Conservation (phyloP, 23 red algal genomes). For the Gracilaria domingensis region DNA sequence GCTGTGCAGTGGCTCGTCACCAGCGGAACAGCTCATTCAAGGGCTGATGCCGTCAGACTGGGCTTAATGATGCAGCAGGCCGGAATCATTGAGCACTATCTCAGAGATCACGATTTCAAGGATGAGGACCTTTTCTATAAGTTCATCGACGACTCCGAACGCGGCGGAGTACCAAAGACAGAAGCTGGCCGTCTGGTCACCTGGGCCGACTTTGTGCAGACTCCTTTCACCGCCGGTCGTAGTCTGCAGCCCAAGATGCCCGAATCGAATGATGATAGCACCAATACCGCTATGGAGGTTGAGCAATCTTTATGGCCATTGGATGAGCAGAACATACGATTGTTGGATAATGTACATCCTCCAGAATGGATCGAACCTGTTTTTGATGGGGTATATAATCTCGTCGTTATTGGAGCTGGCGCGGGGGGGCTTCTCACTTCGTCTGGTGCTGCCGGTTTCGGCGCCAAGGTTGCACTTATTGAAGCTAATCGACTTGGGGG, state of each 20-base stretch:
- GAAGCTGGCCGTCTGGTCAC: slow-evolving; percentile 59
- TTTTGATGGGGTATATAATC: slow-evolving; percentile 47
- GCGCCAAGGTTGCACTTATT: slow-evolving; percentile 92
- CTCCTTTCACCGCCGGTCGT: slow-evolving; percentile 16
- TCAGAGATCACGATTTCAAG: slow-evolving; percentile 76
- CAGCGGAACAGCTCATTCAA: slow-evolving; percentile 26
- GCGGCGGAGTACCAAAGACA: slow-evolving; percentile 22
- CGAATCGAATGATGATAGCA: slow-evolving; percentile 30
- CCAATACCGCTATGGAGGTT: slow-evolving; percentile 26
- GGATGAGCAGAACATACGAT: slow-evolving; percentile 62
- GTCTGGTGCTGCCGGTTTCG: slow-evolving; percentile 62
- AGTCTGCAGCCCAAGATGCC: slow-evolving; percentile 33
- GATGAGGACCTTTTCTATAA: slow-evolving; percentile 71
- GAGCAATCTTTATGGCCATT: slow-evolving; percentile 54
- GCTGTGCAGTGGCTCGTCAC: slow-evolving; percentile 69
- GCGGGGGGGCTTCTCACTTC: slow-evolving; percentile 81
- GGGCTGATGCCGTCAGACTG: slow-evolving; percentile 65
- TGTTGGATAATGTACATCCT: slow-evolving; percentile 83
- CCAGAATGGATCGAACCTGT: slow-evolving; percentile 70
- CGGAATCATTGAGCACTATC: slow-evolving; percentile 77
- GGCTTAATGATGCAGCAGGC: slow-evolving; percentile 51
- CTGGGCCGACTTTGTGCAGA: slow-evolving; percentile 61
- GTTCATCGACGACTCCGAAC: slow-evolving; percentile 67
- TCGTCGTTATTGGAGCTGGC: slow-evolving; percentile 75
- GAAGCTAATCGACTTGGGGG: slow-evolving; percentile 86